Evolutionary conservation across 495 filamentous ascomycete genomes (phyloP), one percentile per base, ranked within the genome.

Genomic region (Tricharina praecox): DNA sequence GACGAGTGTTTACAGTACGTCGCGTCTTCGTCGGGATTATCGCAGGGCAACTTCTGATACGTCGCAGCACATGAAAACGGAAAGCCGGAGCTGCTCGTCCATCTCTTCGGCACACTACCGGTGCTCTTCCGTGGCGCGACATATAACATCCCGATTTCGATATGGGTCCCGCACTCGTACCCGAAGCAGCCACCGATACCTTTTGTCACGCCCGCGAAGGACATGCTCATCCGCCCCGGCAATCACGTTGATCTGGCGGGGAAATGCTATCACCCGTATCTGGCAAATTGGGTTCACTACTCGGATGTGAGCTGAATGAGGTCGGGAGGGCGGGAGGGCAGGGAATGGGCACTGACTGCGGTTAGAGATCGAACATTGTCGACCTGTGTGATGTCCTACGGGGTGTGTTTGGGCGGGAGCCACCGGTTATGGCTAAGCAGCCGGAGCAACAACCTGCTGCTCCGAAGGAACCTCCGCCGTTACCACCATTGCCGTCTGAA

Each of bases 141-240:
- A 10, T 97, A 96, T 64, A 77, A 82, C 46, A 94, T 96, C 50
- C 90, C 90, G 8, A 70, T 97, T 45, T 76, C 83, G 51, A 53
- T 96, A 74, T 97, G 92, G 92, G 72, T 97, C n/a, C 90, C 92
- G 1, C 85, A 90, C 54, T 75, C 77, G 23, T 97, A 97, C 58
- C 92, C 90, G 25, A 72, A 73, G 28, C 81, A 93, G 55, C 68
- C 83, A 4, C 90, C 90, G 0, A 70, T 95, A 13, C 75, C 75
- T 45, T 97, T 93, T 63, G 83, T 95, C 34, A 86, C 77, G 7
- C 86, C 92, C 18, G 80, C 82, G 1, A 78, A 81, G 51, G 83
- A 79, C 56, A 95, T 97, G 85, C 66, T 81, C 44, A 78, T 96
- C 20, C 72, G 87, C 20, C 79, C 85, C 4, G 90, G 92, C 1